Conservation (phyloP, 2,329 filamentous ascomycete species). For the Colletotrichum falcatum region DNA sequence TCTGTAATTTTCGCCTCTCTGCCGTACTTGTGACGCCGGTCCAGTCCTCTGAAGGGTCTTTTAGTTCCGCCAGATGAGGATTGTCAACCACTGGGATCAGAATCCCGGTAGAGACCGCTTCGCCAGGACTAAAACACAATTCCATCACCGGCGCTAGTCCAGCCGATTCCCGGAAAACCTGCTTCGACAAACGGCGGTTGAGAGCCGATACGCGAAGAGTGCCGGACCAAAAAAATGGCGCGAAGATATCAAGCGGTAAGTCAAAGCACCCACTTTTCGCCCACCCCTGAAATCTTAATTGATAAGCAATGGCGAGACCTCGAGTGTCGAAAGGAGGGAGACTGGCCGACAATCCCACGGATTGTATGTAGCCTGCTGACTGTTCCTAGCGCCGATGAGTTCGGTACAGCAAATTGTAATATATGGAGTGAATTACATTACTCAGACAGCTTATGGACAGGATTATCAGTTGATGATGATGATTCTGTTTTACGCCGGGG, state of each 20-base stretch:
- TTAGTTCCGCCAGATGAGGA: constrained; percentile 21
- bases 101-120: constrained; percentile 13
- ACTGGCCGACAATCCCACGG: background rate
- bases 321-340: background rate
- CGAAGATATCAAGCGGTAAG: background rate
- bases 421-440: no score
- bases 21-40: constrained; percentile 48
- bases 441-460: background rate
- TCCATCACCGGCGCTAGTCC: constrained; percentile 14
- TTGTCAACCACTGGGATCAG: constrained; percentile 24
- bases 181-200: background rate
- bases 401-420: no score
- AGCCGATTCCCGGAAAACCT: no score
- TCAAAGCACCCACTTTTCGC: no score
- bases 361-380: constrained; percentile 35
- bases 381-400: background rate
- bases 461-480: no score
- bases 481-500: no score
- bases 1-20: constrained; percentile 40
- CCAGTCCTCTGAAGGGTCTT: constrained; percentile 48
- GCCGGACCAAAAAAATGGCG: background rate
- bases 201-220: no score
- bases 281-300: no score
- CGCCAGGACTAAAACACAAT: constrained; percentile 25
- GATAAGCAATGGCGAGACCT: background rate